Evolutionary conservation across 2,329 filamentous ascomycete genomes (phyloP).

Genomic region (Diaporthe aspalathi): DNA sequence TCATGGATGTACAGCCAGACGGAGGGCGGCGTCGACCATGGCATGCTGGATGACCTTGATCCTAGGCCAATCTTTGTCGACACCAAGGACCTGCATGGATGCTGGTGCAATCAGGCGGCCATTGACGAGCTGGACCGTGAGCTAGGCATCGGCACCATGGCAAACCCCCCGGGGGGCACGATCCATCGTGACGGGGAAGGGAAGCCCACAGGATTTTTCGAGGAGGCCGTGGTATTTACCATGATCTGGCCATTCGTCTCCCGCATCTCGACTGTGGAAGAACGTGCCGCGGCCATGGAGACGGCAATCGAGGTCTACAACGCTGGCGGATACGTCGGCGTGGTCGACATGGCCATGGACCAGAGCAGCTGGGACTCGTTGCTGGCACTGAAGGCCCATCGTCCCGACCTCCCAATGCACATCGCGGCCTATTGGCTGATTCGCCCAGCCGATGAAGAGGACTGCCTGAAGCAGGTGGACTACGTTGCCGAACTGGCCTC

Average conservation of each 20-base stretch:
- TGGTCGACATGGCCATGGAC: constrained; percentile 71
- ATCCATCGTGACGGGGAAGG: constrained; percentile 62
- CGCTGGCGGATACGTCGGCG: constrained; percentile 63
- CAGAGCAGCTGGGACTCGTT: constrained; percentile 65
- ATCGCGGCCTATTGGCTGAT: constrained; percentile 69
- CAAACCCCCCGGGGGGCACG: constrained; percentile 62
- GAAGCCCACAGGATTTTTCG: constrained; percentile 61
- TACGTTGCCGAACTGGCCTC: constrained; percentile 59
- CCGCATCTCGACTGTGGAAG: constrained; percentile 57
- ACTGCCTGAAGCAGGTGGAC: constrained; percentile 62
- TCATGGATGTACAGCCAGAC: constrained; percentile 70
- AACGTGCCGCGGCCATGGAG: constrained; percentile 58
- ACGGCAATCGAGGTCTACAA: constrained; percentile 62
- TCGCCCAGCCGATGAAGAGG: constrained; percentile 56
- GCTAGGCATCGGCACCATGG: constrained; percentile 58
- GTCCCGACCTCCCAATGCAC: constrained; percentile 55
- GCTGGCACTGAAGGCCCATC: constrained; percentile 50
- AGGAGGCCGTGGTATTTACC: constrained; percentile 64
- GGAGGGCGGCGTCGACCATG: constrained; percentile 58
- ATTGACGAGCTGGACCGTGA: constrained; percentile 62
- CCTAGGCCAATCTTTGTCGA: constrained; percentile 66
- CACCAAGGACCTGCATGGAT: constrained; percentile 67
- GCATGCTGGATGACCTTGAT: constrained; percentile 63
- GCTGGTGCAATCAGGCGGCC: constrained; percentile 66
- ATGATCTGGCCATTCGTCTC: constrained; percentile 67